Evolutionary conservation across 306 rosid genomes (phyloP), one percentile per base, ranked within the genome.

Genomic region (Astragalus glycyphyllos): DNA sequence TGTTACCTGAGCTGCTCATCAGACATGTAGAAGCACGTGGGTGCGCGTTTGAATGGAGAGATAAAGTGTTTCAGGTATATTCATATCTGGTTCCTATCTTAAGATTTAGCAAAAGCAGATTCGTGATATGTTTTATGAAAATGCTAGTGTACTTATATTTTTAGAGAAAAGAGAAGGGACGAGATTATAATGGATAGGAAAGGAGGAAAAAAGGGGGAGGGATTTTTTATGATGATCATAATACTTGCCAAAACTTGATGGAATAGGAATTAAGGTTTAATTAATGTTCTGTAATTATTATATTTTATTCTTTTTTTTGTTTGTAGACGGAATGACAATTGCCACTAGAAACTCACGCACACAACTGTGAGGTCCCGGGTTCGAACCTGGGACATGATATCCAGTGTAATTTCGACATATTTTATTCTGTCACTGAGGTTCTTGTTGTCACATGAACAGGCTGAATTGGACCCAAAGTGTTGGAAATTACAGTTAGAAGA

Each of bases 401-500:
- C n/a, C n/a, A n/a, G n/a, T n/a, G n/a, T n/a, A n/a, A n/a, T n/a
- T n/a, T n/a, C n/a, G n/a, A n/a, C n/a, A 54, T 32, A 10, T 65
- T 71, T 61, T 38, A 32, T 7, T 42, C 7, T 15, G 59, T 49
- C 56, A 29, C 61, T 75, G 61, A 82, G 48, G 11, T 65, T 29
- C 7, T 40, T 78, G 29, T 69, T 68, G 48, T 77, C 6, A 72
- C 80, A 44, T 76, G 77, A 48, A 53, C 94, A 94, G 99, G 97
- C 92, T 59, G 97, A 94, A 82, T 75, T 87, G 83, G 99, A 94
- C 71, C 96, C 99, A 0, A 83, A 57, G 64, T 94, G 96, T 72
- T 94, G 99, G 99, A 94, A 94, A 79, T 60, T 85, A 70, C 86
- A 68, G 81, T 72, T 84, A 48, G 91, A 89, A 81, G 99, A 94